Evolutionary conservation across 2,329 filamentous ascomycete species (phyloP).

Genomic region (Bipolaris cookei): DNA sequence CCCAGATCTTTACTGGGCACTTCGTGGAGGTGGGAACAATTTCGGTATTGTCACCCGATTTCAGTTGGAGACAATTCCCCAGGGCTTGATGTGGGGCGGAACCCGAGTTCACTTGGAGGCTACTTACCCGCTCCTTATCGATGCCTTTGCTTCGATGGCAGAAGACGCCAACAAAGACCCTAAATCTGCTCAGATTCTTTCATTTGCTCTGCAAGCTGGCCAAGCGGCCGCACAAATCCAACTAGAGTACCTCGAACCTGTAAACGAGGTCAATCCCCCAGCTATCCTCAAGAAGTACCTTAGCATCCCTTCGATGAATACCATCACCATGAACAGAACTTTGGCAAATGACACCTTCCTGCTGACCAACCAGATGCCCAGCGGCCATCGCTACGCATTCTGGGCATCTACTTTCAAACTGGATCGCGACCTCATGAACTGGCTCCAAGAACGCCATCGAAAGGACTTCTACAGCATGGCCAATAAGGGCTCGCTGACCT

Average conservation of each 20-base stretch:
- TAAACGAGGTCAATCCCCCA: conserved; percentile 33
- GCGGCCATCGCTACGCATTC: conserved; percentile 33
- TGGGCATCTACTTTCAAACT: conserved; percentile 38
- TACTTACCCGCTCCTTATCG: conserved; percentile 8
- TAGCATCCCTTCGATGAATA: conserved; percentile 25
- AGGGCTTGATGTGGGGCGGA: conserved; percentile 20
- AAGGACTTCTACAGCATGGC: conserved; percentile 22
- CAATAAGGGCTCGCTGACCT: conserved; percentile 25
- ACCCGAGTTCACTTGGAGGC: conserved; percentile 14
- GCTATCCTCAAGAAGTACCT: conserved; percentile 23
- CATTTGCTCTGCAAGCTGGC: conserved; percentile 8
- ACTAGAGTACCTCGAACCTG: conserved; percentile 19
- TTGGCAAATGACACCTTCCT: conserved; percentile 27
- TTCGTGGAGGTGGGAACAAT: conserved; percentile 44
- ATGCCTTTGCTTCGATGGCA: conserved; percentile 13
- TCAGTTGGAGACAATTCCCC: conserved; percentile 18
- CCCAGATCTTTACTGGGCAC: conserved; percentile 48
- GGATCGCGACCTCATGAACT: conserved; percentile 28
- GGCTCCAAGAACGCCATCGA: conserved; percentile 22
- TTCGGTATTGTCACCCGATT: conserved; percentile 45
- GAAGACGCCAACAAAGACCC: conserved; percentile 25
- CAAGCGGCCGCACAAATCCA: conserved; percentile 30
- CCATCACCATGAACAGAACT: conserved; percentile 26
- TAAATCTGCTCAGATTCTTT: conserved; percentile 33
- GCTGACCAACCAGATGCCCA: conserved; percentile 43